Base-by-base conservation (phyloP, 768 basidiomycete genomes). In the Mycena capillaripes region DNA sequence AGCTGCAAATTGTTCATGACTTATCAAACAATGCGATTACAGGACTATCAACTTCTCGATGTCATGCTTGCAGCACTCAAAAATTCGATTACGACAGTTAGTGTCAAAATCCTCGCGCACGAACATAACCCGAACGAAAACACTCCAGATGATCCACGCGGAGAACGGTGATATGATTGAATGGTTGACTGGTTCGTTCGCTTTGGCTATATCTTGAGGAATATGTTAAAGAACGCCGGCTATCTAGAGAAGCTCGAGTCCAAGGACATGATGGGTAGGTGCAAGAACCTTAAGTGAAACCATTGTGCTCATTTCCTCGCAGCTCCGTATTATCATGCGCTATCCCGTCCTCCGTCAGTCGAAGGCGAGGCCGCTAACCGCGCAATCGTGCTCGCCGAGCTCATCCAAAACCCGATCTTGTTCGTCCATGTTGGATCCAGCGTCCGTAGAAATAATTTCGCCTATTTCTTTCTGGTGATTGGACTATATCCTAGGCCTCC, bases 1-100 rank as follows among this genome's bases (percentile, higher is more conserved):
- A 65, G 64, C 52, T 65, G 64, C 53, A 65, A 65, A 17, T 30
- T 65, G 27, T 65, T 65, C 36, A 65, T 65, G 64, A 65, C 64
- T 42, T 65, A 65, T 29, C 40, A 65, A 55, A 65, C 64, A 2
- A 65, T 65, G 64, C 52, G 40, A 42, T 32, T 65, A 40, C 64
- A 55, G 53, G 64, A 65, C n/a, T 65, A 65, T 25, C 64, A 65
- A 19, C 64, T 65, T 6, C 64, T 65, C 38, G 53, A 65, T 32
- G 64, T 65, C 12, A 65, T 65, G 64, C 64, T 65, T 42, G 52
- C 64, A 8, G 64, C 64, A 1, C 64, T 65, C 52, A 56, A 56
- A 14, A 55, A 65, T 56, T 55, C 38, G 19, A 56, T 65, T 21
- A 65, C 64, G 2, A 65, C 64, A 3, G 64, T 65, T 12, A 32